Percentiles rank a stretch among this genome's conserved stretches.
Conservation (phyloP, 2,329 filamentous ascomycete species). For the Seiridium cupressi region DNA sequence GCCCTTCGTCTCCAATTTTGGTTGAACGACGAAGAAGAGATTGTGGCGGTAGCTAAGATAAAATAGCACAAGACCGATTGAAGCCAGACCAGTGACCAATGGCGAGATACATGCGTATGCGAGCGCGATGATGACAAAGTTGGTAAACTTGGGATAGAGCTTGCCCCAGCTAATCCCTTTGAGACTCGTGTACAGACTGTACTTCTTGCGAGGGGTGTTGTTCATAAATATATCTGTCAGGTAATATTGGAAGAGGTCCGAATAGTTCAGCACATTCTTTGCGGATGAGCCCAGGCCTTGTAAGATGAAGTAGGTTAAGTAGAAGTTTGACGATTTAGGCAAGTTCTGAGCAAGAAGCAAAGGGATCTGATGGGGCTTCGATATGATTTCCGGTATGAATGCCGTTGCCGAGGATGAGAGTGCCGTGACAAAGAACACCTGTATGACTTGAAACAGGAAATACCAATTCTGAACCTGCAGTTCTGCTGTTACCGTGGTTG, state of each 20-base stretch:
- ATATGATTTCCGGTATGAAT: conserved; percentile 23
- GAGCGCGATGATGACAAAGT: conserved; percentile 42
- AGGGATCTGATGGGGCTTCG: conserved; percentile 32
- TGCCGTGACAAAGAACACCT: conserved; percentile 83
- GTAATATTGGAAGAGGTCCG: conserved; percentile 62
- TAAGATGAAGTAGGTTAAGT: conserved; percentile 74
- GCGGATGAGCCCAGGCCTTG: conserved; percentile 70
- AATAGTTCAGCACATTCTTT: conserved; percentile 59
- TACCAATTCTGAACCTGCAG: conserved; percentile 77
- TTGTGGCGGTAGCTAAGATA: conserved; percentile 77
- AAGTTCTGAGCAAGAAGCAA: conserved; percentile 59
- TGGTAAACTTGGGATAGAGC: conserved; percentile 53
- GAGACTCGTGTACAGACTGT: conserved; percentile 60
- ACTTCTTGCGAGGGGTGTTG: conserved; percentile 70
- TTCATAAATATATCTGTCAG: conserved; percentile 65
- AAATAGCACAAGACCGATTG: conserved; percentile 66
- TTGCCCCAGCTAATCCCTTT: conserved; percentile 66
- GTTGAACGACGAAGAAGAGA: conserved; percentile 68
- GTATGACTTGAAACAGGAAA: conserved; percentile 77
- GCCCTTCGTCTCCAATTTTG: conserved; percentile 71
- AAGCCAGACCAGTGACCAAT: conserved; percentile 68
- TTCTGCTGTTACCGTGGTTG: conserved; percentile 70
- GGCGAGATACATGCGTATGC: conserved; percentile 76
- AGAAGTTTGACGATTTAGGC: conserved; percentile 73
- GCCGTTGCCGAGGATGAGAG: conserved; percentile 60